Base-by-base conservation (phyloP, 2,329 filamentous ascomycete species). In the Fusarium robinianum region DNA sequence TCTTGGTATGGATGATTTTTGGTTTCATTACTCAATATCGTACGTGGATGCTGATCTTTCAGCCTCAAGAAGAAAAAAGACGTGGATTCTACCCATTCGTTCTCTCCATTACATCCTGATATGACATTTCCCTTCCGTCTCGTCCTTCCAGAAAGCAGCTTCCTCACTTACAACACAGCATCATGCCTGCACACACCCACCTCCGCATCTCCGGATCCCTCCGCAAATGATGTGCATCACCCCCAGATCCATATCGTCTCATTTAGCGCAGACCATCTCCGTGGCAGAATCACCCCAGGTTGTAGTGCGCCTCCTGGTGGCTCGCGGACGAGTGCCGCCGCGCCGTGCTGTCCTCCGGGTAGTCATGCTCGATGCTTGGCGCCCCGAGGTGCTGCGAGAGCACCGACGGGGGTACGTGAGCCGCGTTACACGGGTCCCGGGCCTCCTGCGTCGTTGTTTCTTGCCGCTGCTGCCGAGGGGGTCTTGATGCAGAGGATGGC, bases 281-380 rank as follows among this genome's bases (percentile, higher is more conserved):
- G 15, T 8, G 8, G 2, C 17, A 21, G 4, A 24, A 26, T 26
- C 40, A 55, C 14, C 49, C 45, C 36, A 63, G 19, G 14, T 27
- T 46, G 8, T 58, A 58, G 16, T 64, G 57, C n/a, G 56, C 51
- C 55, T 66, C 63, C 50, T 66, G 63, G n/a, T 63, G 59, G 44
- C 63, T 66, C 1, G 56, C 33, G 21, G 58, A 60, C 16, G 56
- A 56, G 4, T 65, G 63, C 16, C 63, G 36, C 43, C 43, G 54
- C 12, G 55, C 61, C n/a, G 49, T 52, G 49, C 63, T 66, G 14
- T 66, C 62, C 4, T 64, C 33, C 0, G 63, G 63, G 8, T 61
- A 59, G n/a, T 63, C 54, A 25, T 66, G 63, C 57, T 63, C 62
- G 11, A 66, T 61, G 7, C 32, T 47, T 2, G 62, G 63, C 9